These are phyloP conservation scores for Gnaphalium uliginosum DNA, from an alignment of 129 eudicot genomes.

Conservation along the genomic window DNA sequence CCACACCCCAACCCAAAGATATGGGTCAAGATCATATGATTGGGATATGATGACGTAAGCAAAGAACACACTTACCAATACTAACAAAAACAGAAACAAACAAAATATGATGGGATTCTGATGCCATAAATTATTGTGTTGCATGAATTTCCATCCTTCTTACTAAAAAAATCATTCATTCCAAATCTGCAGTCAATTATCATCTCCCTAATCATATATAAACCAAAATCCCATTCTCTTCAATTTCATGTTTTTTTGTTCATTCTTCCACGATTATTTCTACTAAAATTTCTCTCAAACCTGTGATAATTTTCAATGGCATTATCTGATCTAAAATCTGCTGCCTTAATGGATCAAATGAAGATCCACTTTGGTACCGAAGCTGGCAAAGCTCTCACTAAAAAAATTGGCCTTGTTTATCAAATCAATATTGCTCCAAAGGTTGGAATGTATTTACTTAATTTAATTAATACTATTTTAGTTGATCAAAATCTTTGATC, in stretches of 20 bases:
- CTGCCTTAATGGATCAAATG: conserved; percentile 87
- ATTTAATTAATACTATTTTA: not conserved
- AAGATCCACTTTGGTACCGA: conserved; percentile 82
- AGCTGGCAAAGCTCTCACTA: conserved; percentile 65
- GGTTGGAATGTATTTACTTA: conserved; percentile 31
- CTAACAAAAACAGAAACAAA: not conserved
- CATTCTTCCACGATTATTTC: not conserved
- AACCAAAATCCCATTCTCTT: too few species aligned
- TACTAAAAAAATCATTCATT: too few species aligned
- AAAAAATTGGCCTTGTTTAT: conserved; percentile 78
- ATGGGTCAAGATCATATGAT: not conserved
- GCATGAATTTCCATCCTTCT: too few species aligned
- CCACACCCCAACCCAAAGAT: not conserved
- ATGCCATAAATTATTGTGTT: not conserved
- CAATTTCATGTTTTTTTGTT: not conserved
- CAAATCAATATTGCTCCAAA: conserved; percentile 87
- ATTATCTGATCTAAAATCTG: conserved; percentile 68
- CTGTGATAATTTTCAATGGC: conserved; percentile 32
- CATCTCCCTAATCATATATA: too few species aligned
- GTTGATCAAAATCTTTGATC: not conserved
- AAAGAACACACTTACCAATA: not conserved
- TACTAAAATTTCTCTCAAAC: conserved; percentile 4
- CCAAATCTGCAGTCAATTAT: too few species aligned
- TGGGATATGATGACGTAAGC: not conserved
- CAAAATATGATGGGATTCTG: not conserved